phyloP scores from a whole-genome alignment of 148 eudicot genomes.

The Camellia sinensis region DNA sequence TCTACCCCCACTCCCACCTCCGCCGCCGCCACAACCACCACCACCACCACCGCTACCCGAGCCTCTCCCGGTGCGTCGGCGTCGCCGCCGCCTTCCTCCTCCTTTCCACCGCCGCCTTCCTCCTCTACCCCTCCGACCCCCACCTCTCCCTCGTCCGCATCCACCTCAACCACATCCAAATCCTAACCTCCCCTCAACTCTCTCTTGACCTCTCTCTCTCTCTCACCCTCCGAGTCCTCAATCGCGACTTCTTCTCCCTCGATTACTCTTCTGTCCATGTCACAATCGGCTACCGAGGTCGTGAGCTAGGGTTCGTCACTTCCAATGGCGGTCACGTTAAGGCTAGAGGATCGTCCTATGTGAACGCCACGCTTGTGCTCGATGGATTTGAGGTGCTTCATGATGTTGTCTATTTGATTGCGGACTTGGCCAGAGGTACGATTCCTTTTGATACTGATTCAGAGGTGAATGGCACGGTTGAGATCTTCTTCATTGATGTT shows the following conservation, averaged over 20 bases:
- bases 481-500: slow-evolving; percentile 29
- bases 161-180: slow-evolving; percentile 30
- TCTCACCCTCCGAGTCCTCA: slow-evolving; percentile 35
- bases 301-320: slow-evolving; percentile 39
- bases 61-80: slow-evolving; percentile 19
- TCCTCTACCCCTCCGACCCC: slow-evolving; percentile 54
- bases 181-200: slow-evolving; percentile 33
- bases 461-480: slow-evolving; percentile 28
- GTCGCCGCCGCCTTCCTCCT: slow-evolving; percentile 19
- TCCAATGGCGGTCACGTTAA: slow-evolving; percentile 35
- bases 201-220: slow-evolving; percentile 42
- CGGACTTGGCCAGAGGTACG: slow-evolving; percentile 48
- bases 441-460: slow-evolving; percentile 57
- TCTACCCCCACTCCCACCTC: slow-evolving; percentile 15
- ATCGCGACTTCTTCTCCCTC: slow-evolving; percentile 45
- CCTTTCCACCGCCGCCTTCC: slow-evolving; percentile 14
- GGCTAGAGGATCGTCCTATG: slow-evolving; percentile 38
- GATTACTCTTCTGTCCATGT: slow-evolving; percentile 31
- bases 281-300: slow-evolving; percentile 40
- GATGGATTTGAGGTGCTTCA: slow-evolving; percentile 50
- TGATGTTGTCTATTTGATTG: slow-evolving; percentile 48
- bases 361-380: slow-evolving; percentile 39
- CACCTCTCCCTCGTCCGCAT: slow-evolving; percentile 41
- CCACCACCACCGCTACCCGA: slow-evolving; percentile 13
- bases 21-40: slow-evolving; percentile 5